These are phyloP conservation scores for Microsporum ferrugineum DNA, from an alignment of 2,329 filamentous ascomycete species.

Conservation along the genomic window DNA sequence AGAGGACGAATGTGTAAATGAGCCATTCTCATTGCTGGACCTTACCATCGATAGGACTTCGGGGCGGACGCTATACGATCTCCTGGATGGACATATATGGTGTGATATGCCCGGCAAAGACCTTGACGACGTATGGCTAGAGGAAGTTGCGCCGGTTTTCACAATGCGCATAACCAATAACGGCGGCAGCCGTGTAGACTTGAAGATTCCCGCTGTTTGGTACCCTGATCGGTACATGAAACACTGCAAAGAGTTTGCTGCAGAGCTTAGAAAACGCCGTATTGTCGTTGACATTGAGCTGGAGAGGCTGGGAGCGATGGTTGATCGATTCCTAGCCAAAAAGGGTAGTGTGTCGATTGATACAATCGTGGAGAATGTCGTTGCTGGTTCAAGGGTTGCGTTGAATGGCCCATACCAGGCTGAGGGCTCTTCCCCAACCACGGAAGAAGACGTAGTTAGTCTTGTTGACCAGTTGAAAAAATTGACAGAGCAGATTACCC, in stretches of 20 bases:
- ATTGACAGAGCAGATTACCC: constrained; percentile 29
- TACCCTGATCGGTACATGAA: constrained; percentile 52
- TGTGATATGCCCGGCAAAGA: constrained; percentile 28
- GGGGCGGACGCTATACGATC: constrained; percentile 41
- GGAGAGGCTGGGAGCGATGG: constrained; percentile 22
- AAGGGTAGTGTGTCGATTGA: constrained; percentile 19
- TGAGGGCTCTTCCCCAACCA: constrained; percentile 13
- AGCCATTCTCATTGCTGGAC: constrained; percentile 30
- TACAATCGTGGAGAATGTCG: constrained; percentile 28
- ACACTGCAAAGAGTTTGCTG: constrained; percentile 38
- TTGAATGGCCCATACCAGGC: constrained; percentile 6
- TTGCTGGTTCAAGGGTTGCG: constrained; percentile 20
- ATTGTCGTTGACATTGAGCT: constrained; percentile 27
- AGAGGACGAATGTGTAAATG: constrained; percentile 22
- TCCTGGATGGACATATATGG: constrained; percentile 44
- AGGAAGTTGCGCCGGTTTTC: constrained; percentile 44
- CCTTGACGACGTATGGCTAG: constrained; percentile 38
- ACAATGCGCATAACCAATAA: constrained; percentile 33
- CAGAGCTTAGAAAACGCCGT: constrained; percentile 35
- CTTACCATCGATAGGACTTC: constrained; percentile 30
- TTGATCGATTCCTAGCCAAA: constrained; percentile 19
- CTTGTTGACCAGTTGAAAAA: constrained; percentile 26
- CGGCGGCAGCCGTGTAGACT: constrained; percentile 26
- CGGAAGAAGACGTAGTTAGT: constrained; percentile 14
- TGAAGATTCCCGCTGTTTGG: constrained; percentile 44